A percentile compares a stretch with the other conserved stretches of the same genome.
These are phyloP conservation scores for Ceratocystis cubensis DNA, from an alignment of 2,329 filamentous ascomycete species.

Conservation along the genomic window DNA sequence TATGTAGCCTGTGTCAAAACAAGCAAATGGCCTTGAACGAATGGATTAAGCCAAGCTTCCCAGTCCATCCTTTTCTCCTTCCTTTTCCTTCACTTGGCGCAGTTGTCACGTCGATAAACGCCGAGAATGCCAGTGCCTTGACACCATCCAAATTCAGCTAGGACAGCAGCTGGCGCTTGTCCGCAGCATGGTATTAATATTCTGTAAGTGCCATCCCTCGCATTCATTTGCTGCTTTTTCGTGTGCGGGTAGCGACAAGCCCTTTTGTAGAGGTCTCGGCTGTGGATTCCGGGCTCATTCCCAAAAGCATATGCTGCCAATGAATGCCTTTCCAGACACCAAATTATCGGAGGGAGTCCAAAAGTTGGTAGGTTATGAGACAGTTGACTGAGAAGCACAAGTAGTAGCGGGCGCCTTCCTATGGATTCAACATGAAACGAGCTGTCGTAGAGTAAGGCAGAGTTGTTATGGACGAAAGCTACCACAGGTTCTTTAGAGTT, in stretches of 20 bases:
- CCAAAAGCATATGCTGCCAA: neutral
- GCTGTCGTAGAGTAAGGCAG: neutral
- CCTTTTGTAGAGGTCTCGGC: neutral
- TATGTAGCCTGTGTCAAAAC: no score
- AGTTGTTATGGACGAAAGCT: neutral
- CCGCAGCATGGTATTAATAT: neutral
- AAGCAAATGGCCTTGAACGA: no score
- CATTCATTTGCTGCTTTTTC: neutral
- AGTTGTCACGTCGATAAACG: neutral
- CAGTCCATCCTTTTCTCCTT: no score
- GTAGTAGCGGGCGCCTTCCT: neutral
- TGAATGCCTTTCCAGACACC: neutral
- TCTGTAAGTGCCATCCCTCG: neutral
- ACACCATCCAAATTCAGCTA: neutral
- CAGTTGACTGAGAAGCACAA: neutral
- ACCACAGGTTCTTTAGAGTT: neutral
- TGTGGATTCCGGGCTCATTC: neutral
- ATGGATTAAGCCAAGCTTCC: no score
- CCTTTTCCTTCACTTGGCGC: neutral
- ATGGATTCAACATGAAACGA: no score
- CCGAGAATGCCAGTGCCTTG: slow-evolving; percentile 4
- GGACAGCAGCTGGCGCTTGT: neutral
- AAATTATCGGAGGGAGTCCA: neutral
- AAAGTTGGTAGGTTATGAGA: neutral
- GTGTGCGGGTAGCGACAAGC: slow-evolving; percentile 1